phyloP scores from a whole-genome alignment of 2,329 filamentous ascomycete genomes.

The Fusarium robinianum region DNA sequence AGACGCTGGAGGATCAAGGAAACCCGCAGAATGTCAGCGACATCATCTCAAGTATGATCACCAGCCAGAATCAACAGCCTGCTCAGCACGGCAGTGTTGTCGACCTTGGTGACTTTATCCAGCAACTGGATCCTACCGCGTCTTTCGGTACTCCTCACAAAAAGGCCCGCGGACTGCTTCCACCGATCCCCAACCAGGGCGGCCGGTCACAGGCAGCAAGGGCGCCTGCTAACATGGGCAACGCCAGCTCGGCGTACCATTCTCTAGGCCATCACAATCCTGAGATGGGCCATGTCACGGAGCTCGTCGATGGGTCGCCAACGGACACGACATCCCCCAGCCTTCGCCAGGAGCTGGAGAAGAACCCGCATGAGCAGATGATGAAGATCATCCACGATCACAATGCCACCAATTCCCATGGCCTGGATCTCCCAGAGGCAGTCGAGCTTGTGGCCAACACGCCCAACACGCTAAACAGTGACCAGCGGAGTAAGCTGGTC shows the following conservation, averaged over 20 bases:
- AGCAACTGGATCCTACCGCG: constrained; percentile 47
- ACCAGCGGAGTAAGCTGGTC: constrained; percentile 63
- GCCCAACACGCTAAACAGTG: constrained; percentile 57
- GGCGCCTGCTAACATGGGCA: constrained; percentile 18
- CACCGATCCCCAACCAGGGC: constrained; percentile 54
- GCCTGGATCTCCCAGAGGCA: constrained; percentile 58
- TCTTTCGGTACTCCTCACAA: constrained; percentile 52
- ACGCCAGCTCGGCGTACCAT: constrained; percentile 34
- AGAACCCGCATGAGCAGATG: constrained; percentile 64
- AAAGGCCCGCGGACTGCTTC: constrained; percentile 58
- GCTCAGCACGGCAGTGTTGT: constrained; percentile 61
- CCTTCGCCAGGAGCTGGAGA: constrained; percentile 60
- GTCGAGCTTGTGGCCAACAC: constrained; percentile 57
- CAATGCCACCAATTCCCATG: constrained; percentile 57
- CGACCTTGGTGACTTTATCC: constrained; percentile 63
- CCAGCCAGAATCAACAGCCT: constrained; percentile 53
- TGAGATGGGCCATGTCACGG: constrained; percentile 62
- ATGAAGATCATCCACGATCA: constrained; percentile 69
- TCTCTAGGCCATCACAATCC: constrained; percentile 41
- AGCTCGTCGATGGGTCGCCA: constrained; percentile 59
- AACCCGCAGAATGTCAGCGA: constrained; percentile 78
- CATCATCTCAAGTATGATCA: constrained; percentile 78
- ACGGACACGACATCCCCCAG: constrained; percentile 53
- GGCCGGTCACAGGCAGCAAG: constrained; percentile 36
- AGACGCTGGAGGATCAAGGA: constrained; percentile 84